Conservation (phyloP, 192 early-diverging fungal genomes). For the Mycoemilia scoparia region DNA sequence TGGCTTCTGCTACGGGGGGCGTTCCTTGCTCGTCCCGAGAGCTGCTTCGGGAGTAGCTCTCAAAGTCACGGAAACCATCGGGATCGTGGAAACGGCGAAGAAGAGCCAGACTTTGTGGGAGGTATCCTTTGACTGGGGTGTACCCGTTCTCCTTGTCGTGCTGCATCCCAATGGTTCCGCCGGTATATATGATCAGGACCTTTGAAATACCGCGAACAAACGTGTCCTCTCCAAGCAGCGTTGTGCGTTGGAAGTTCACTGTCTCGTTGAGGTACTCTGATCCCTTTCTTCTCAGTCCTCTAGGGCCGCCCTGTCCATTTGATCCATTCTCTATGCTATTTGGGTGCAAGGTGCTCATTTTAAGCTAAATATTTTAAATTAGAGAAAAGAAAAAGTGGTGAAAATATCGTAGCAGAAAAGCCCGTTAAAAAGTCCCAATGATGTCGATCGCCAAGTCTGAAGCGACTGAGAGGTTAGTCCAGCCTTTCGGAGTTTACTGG, state of each 20-base stretch:
- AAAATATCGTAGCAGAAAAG: no score
- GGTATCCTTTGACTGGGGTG: conserved; percentile 57
- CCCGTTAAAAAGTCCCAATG: no score
- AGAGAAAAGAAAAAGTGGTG: no score
- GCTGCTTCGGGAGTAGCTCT: conserved; percentile 14
- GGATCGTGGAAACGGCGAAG: conserved; percentile 75
- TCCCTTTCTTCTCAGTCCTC: no score
- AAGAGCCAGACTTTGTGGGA: conserved; percentile 53
- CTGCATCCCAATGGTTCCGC: conserved; percentile 88
- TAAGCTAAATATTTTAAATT: no score
- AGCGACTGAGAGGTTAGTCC: no score
- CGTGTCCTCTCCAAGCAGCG: conserved; percentile 34
- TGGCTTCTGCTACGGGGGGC: background rate
- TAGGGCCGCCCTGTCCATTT: no score
- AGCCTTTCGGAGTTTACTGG: no score
- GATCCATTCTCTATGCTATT: no score
- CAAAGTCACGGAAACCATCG: conserved; percentile 22
- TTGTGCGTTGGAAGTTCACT: conserved; percentile 31
- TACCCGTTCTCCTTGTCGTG: conserved; percentile 50
- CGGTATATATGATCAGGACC: conserved; percentile 85
- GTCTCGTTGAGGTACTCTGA: conserved; percentile 30
- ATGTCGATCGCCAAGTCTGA: no score
- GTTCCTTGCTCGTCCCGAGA: background rate
- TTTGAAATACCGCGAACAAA: conserved; percentile 55
- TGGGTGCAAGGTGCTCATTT: no score